These are phyloP conservation scores for Coniophora puteana DNA, from an alignment of 1,284 basidiomycete genomes.

Conservation along the genomic window DNA sequence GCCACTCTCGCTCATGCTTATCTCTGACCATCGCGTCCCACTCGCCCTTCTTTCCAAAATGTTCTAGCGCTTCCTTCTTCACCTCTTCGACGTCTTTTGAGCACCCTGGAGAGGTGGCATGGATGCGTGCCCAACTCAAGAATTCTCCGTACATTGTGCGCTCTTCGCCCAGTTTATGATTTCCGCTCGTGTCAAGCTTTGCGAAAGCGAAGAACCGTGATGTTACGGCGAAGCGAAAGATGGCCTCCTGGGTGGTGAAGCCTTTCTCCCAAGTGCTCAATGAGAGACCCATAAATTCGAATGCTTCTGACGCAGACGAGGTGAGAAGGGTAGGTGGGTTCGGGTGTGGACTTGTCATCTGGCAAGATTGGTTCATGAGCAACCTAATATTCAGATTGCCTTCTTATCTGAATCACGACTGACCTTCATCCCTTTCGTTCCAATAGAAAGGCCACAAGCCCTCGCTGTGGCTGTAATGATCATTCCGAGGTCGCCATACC, in stretches of 20 bases:
- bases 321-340: constrained; percentile 39
- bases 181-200: constrained; percentile 21
- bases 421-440: constrained; percentile 57
- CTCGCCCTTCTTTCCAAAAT: constrained; percentile 51
- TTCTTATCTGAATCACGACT: constrained; percentile 4
- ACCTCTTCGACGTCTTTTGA: constrained; percentile 13
- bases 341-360: constrained; percentile 40
- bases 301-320: constrained; percentile 41
- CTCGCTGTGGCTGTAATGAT: constrained; percentile 53
- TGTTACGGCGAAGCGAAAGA: constrained; percentile 54
- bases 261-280: constrained; percentile 47
- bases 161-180: constrained; percentile 39
- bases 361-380: constrained; percentile 5
- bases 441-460: constrained; percentile 46
- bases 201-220: constrained; percentile 48
- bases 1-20: constrained; percentile 26
- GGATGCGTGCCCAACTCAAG: constrained; percentile 40
- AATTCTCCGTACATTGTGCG: constrained; percentile 61
- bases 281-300: constrained; percentile 53
- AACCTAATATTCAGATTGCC: constrained; percentile 1
- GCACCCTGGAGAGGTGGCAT: constrained; percentile 7
- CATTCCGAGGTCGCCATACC: constrained; percentile 68
- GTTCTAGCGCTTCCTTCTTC: constrained; percentile 43
- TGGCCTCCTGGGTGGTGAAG: constrained; percentile 47
- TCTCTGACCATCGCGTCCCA: constrained; percentile 37